Base-by-base conservation (phyloP, 495 filamentous ascomycete species). In the Trichoderma virens region DNA sequence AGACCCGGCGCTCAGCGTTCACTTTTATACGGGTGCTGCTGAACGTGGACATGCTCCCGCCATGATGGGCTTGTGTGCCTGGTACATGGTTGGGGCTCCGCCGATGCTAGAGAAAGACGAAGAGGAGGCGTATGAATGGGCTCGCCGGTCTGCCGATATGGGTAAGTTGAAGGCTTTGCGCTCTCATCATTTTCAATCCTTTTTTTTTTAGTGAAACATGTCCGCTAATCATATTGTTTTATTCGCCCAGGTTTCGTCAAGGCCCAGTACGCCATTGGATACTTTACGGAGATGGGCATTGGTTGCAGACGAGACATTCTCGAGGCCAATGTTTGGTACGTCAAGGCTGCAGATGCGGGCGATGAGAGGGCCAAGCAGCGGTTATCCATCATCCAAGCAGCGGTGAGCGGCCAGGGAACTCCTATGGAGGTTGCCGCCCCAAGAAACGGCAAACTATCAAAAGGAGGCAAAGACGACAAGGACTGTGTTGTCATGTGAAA, bases 41-140 rank as follows among this genome's bases (percentile, higher is more conserved):
- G 90, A 95, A 68, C 77, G 81, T 14, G 90, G 90, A 1, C 90
- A 96, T 72, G 81, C 92, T 0, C 81, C 88, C 47, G 94, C 92
- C n/a, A 97, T 97, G 93, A 96, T 99, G 92, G 92, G 92, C 20
- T 82, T 99, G 27, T 98, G 94, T 72, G 94, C 94, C 16, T 99
- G 94, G 94, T 99, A 97, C 74, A 87, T 99, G 75, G 90, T 98
- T 9, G 94, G 94, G 1, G 95, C 94, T 9, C 90, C 93, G 69
- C 94, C 94, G 0, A 86, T 97, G 20, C 77, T 99, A 31, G 91
- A 95, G 64, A 96, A 92, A 74, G 93, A 98, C 67, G 95, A 98
- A 74, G 87, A 88, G 62, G 94, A 99, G 74, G 94, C 94, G 3
- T 98, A 93, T 72, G 92, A 96, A 73, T 99, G 94, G 94, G 94